Evolutionary conservation across 805 yeast species (phyloP).

Genomic region (Candida adriatica): DNA sequence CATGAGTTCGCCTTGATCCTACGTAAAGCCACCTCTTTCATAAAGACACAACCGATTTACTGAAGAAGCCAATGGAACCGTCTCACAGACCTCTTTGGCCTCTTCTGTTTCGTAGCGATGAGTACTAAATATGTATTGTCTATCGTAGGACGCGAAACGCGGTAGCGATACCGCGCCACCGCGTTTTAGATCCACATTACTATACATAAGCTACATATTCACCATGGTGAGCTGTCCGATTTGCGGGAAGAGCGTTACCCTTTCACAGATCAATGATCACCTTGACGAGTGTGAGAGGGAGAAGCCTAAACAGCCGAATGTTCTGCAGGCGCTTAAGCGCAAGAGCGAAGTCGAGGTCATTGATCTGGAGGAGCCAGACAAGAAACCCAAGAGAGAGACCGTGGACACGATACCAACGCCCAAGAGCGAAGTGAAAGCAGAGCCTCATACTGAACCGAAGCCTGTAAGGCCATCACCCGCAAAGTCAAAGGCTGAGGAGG

Average conservation of each 20-base stretch:
- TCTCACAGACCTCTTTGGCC: no score
- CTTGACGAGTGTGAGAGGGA: slow-evolving; percentile 19
- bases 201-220: no score
- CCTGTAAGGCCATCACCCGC: not conserved
- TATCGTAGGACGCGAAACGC: no score
- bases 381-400: not conserved
- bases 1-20: no score
- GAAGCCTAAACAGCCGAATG: slow-evolving; percentile 3
- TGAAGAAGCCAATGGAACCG: no score
- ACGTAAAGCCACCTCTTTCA: no score
- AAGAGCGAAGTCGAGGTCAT: slow-evolving; percentile 9
- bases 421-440: slow-evolving; percentile 1
- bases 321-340: slow-evolving; percentile 3
- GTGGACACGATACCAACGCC: not conserved
- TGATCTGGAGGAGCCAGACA: slow-evolving; percentile 9
- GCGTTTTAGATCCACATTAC: no score
- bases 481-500: slow-evolving; percentile 11
- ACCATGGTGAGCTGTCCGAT: slow-evolving; percentile 23
- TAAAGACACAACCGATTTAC: no score
- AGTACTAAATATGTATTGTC: no score
- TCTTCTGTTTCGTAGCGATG: no score
- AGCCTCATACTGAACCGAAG: no score
- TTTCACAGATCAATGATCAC: slow-evolving; percentile 19
- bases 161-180: no score
- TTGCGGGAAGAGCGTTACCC: slow-evolving; percentile 14